Evolutionary conservation across 805 yeast genomes (phyloP).

Genomic region (Wilhelminamyces savonicus): DNA sequence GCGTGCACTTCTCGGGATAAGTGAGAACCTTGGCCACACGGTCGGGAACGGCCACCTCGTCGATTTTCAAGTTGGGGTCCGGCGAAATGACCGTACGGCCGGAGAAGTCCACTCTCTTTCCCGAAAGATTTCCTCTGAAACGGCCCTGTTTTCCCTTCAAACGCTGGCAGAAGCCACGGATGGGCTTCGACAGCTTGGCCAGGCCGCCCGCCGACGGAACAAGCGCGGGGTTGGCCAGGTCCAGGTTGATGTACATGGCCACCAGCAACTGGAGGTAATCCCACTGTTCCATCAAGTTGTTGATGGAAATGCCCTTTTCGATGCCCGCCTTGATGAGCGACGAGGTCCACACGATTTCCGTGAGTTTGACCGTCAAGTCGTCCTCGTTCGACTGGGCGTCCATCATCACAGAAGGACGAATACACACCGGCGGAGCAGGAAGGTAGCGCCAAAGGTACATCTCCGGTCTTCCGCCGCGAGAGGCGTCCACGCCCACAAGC

Average conservation of each 20-base stretch:
- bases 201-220: slow-evolving; percentile 64
- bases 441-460: slow-evolving; percentile 94
- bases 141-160: slow-evolving; percentile 98
- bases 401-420: slow-evolving; percentile 94
- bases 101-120: slow-evolving; percentile 97
- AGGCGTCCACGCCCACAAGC: slow-evolving; percentile 81
- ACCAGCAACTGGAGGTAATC: slow-evolving; percentile 91
- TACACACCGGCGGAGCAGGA: slow-evolving; percentile 99
- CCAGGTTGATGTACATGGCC: slow-evolving; percentile 96
- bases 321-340: slow-evolving; percentile 90
- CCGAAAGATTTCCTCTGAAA: slow-evolving; percentile 95
- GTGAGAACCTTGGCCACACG: slow-evolving; percentile 93
- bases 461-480: slow-evolving; percentile 89
- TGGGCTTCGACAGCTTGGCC: slow-evolving; percentile 61
- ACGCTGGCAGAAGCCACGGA: slow-evolving; percentile 94
- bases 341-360: slow-evolving; percentile 97
- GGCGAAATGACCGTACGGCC: slow-evolving; percentile 98
- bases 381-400: slow-evolving; percentile 93
- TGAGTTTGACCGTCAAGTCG: slow-evolving; percentile 89
- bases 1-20: slow-evolving; percentile 89
- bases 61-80: slow-evolving; percentile 90
- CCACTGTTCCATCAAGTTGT: slow-evolving; percentile 98
- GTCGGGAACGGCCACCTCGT: slow-evolving; percentile 98
- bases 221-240: slow-evolving; percentile 77
- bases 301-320: slow-evolving; percentile 89